Base-by-base conservation (phyloP, 805 yeast species). In the Ogataea angusta region DNA sequence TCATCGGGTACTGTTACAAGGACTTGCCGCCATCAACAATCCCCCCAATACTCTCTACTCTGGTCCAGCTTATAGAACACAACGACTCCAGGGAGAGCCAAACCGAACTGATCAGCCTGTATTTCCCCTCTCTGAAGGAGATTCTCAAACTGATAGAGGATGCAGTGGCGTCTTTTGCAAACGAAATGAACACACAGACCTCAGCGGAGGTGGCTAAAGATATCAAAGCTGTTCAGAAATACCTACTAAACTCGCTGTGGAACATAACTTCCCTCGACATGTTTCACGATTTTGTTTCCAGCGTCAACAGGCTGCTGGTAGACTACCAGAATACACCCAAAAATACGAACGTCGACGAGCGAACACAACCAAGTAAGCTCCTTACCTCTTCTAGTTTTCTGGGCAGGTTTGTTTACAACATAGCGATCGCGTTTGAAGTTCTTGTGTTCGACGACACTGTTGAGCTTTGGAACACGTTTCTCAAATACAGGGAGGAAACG, bases 361-460 rank as follows among this genome's bases (percentile, higher is more conserved):
- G 15, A 21, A 14, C 19, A n/a, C 28, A 10, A 14, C 36, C 38
- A 5, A 19, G 29, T 3, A 57, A 59, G 35, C 27, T 58, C 16
- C 49, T 71, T 15, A 67, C 73, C 0, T 56, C 60, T 6, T 48
- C 60, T 5, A 69, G 75, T 40, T 70, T 70, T 34, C 45, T 72
- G 21, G 82, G 82, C 0, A 56, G 63, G 10, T 76, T 75, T 50
- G 71, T 74, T 2, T 53, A 62, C 15, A 57, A 56, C 25, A 63
- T 73, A 24, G 52, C 68, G 0, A 55, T 64, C 1, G 64, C 75
- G 10, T 67, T 68, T 43, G 70, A 66, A 35, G 56, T 70, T 1
- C 50, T 76, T 38, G 71, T 68, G 33, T 76, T 76, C 49, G 78
- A 74, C 31, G 75, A 73, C 45, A 58, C 64, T 1, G 56, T 67